Conservation (phyloP, 345 rosid species). For the Brassica nigra region DNA sequence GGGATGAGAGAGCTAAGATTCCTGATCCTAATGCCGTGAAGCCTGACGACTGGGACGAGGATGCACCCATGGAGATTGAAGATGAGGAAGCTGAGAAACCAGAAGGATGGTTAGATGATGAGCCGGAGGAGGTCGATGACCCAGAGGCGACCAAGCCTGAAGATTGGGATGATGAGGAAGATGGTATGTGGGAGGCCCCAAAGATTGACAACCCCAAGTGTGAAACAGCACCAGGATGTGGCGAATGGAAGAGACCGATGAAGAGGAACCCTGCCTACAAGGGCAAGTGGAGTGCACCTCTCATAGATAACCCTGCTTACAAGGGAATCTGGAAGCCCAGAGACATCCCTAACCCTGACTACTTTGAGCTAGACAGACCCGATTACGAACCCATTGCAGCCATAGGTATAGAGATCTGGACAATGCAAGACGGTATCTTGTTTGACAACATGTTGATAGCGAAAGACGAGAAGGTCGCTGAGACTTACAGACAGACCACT, state of each 20-base stretch:
- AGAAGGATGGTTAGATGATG: slow-evolving; percentile 88
- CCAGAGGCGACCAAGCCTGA: slow-evolving; percentile 88
- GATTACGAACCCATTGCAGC: slow-evolving; percentile 81
- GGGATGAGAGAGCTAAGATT: slow-evolving; percentile 83
- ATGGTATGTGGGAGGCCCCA: slow-evolving; percentile 92
- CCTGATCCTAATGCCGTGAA: slow-evolving; percentile 73
- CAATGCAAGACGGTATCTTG: slow-evolving; percentile 88
- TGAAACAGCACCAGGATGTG: slow-evolving; percentile 78
- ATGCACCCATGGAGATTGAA: slow-evolving; percentile 85
- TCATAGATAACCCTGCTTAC: slow-evolving; percentile 79
- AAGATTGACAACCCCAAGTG: slow-evolving; percentile 84
- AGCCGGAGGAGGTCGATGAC: slow-evolving; percentile 87
- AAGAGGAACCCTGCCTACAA: slow-evolving; percentile 84
- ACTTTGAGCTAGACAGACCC: slow-evolving; percentile 74
- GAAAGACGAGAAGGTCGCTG: slow-evolving; percentile 65
- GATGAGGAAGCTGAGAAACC: slow-evolving; percentile 89
- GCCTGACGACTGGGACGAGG: slow-evolving; percentile 95
- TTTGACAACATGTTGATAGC: slow-evolving; percentile 79
- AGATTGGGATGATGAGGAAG: slow-evolving; percentile 96
- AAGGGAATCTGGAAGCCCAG: slow-evolving; percentile 88
- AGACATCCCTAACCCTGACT: slow-evolving; percentile 76
- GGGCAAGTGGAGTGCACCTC: slow-evolving; percentile 83
- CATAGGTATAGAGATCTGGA: slow-evolving; percentile 88
- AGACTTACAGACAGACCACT: slow-evolving; percentile 45
- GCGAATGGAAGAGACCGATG: slow-evolving; percentile 86